These are phyloP conservation scores for Cryphonectria japonica DNA, from an alignment of 2,329 filamentous ascomycete genomes.

Conservation along the genomic window DNA sequence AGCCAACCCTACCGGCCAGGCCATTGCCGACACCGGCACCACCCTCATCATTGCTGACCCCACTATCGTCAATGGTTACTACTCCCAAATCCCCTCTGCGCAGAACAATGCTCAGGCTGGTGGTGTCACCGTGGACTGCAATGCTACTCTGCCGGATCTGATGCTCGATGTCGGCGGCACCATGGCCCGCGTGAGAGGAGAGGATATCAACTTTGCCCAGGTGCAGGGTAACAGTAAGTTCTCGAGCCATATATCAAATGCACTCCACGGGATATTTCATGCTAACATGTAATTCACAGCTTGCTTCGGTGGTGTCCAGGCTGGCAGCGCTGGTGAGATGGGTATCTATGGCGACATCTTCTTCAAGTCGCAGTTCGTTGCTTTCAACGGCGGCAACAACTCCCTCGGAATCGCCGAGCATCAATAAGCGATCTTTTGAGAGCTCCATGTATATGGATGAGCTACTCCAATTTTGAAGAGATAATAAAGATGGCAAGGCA, in stretches of 20 bases:
- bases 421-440: slow-evolving; percentile 38
- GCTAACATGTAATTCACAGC: slow-evolving; percentile 38
- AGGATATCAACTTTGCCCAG: slow-evolving; percentile 56
- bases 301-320: slow-evolving; percentile 72
- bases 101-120: slow-evolving; percentile 44
- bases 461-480: not conserved
- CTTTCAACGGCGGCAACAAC: slow-evolving; percentile 60
- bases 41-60: slow-evolving; percentile 65
- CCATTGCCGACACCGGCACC: slow-evolving; percentile 63
- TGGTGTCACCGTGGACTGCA: slow-evolving; percentile 53
- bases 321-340: slow-evolving; percentile 52
- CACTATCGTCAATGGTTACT: slow-evolving; percentile 54
- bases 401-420: slow-evolving; percentile 54
- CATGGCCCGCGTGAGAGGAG: slow-evolving; percentile 60
- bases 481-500: slow-evolving; percentile 1
- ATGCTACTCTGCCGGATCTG: slow-evolving; percentile 51
- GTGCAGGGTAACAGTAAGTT: slow-evolving; percentile 56
- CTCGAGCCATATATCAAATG: no score
- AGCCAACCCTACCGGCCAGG: slow-evolving; percentile 45
- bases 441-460: not conserved
- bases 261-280: slow-evolving; percentile 3
- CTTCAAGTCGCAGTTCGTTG: slow-evolving; percentile 65
- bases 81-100: slow-evolving; percentile 50
- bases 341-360: slow-evolving; percentile 68
- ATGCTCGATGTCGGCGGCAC: slow-evolving; percentile 59